These are phyloP conservation scores for Blastobotrys raffinosifermentans DNA, from an alignment of 1,139 yeast species.

Conservation along the genomic window DNA sequence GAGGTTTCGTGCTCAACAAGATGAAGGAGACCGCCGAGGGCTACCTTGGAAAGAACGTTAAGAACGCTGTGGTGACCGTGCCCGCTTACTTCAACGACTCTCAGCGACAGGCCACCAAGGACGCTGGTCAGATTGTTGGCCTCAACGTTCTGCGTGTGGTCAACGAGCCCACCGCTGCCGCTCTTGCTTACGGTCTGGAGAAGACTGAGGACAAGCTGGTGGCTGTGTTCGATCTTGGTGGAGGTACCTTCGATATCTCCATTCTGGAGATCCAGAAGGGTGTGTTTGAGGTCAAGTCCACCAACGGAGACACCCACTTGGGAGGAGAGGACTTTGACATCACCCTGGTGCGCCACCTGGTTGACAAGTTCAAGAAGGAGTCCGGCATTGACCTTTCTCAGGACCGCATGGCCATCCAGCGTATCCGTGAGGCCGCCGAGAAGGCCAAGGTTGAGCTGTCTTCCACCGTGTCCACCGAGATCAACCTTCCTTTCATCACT, in stretches of 20 bases:
- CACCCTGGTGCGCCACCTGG: conserved; percentile 80
- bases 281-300: conserved; percentile 95
- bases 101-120: conserved; percentile 98
- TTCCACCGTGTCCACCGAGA: conserved; percentile 87
- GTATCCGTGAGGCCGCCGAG: conserved; percentile 99
- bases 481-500: conserved; percentile 95
- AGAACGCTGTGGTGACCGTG: conserved; percentile 93
- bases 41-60: conserved; percentile 75
- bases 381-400: conserved; percentile 79
- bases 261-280: conserved; percentile 84
- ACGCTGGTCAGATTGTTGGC: conserved; percentile 97
- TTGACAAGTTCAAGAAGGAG: conserved; percentile 89
- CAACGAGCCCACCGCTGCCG: conserved; percentile 99
- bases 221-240: conserved; percentile 84
- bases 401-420: conserved; percentile 98
- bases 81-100: conserved; percentile 98
- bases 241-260: conserved; percentile 87
- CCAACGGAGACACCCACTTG: conserved; percentile 86
- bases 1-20: conserved; percentile 94
- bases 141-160: conserved; percentile 94
- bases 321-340: conserved; percentile 87
- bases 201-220: conserved; percentile 68
- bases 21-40: conserved; percentile 97
- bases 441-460: conserved; percentile 99
- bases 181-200: conserved; percentile 94